A percentile compares a stretch with the other conserved stretches of the same genome.
phyloP scores from a whole-genome alignment of 352 stramenopile genomes.

The Pythium plurisporium region DNA sequence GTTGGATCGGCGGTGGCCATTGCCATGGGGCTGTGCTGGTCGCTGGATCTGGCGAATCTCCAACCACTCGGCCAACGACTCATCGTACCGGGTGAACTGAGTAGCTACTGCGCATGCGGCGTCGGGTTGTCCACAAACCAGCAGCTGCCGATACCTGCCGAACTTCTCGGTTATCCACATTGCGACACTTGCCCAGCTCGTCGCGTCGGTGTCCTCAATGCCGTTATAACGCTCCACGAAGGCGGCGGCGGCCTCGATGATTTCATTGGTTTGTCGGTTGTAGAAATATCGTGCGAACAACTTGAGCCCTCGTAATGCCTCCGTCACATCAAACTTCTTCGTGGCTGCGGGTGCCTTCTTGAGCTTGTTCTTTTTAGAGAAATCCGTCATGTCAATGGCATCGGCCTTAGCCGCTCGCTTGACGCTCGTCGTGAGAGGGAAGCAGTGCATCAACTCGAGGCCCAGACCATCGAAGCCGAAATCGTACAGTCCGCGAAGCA shows the following conservation, averaged over 20 bases:
- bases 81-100: neutral
- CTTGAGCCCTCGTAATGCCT: neutral
- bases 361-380: slow-evolving; percentile 1
- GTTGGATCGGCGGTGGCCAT: neutral
- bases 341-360: neutral
- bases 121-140: neutral
- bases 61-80: neutral
- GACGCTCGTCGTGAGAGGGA: neutral
- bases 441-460: neutral
- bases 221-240: neutral
- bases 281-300: slow-evolving; percentile 1
- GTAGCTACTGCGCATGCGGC: neutral
- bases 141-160: neutral
- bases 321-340: neutral
- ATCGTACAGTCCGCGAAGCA: neutral
- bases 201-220: neutral
- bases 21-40: neutral
- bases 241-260: neutral
- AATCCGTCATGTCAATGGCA: slow-evolving; percentile 1
- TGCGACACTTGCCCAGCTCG: neutral
- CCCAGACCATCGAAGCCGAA: neutral
- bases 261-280: neutral
- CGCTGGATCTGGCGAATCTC: neutral
- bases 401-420: neutral
- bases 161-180: slow-evolving; percentile 1